Base-by-base conservation (phyloP, 2,329 filamentous ascomycete genomes). In the Aulographum hederae region DNA sequence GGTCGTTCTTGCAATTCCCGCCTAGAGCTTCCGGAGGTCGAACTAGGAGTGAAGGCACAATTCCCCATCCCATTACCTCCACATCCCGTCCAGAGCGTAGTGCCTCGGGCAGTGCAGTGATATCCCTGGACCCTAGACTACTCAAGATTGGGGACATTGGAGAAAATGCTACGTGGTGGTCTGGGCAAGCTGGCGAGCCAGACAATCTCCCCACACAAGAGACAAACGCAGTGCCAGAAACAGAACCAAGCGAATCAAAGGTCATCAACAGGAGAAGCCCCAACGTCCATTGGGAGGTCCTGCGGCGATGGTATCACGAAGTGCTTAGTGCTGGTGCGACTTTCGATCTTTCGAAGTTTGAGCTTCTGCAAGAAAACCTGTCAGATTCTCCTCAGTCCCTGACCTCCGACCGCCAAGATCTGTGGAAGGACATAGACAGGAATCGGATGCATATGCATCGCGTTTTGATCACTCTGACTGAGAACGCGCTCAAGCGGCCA, bases 401-500 rank as follows among this genome's bases (percentile, higher is more conserved):
- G 8, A n/a, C n/a, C 21, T n/a, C 8, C 21, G 21, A n/a, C 8
- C 21, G 21, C n/a, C 21, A 25, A 25, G 8, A 8, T 25, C n/a
- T n/a, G 8, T n/a, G 8, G 8, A 25, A n/a, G 21, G 21, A 8
- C n/a, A 8, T 8, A 10, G 15, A 14, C 11, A 8, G 27, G 8
- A n/a, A n/a, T n/a, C 15, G 27, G 8, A 28, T 16, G 10, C 27
- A 28, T 44, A 60, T 69, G 17, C 78, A 85, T 48, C 63, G 73
- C 34, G 65, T 71, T 1, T 53, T 93, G 5, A 57, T 93, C 16
- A 91, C 85, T 50, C 73, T 74, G 6, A 78, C 72, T 0, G 85
- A 93, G 48, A 73, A 67, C 41, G 53, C 92, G 5, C 59, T 93
- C 14, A 91, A 85, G 50, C 68, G 82, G 13, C 84, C 85, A 0